Evolutionary conservation across 1,284 basidiomycete genomes (phyloP).

Genomic region (Anthracocystis walkeri): DNA sequence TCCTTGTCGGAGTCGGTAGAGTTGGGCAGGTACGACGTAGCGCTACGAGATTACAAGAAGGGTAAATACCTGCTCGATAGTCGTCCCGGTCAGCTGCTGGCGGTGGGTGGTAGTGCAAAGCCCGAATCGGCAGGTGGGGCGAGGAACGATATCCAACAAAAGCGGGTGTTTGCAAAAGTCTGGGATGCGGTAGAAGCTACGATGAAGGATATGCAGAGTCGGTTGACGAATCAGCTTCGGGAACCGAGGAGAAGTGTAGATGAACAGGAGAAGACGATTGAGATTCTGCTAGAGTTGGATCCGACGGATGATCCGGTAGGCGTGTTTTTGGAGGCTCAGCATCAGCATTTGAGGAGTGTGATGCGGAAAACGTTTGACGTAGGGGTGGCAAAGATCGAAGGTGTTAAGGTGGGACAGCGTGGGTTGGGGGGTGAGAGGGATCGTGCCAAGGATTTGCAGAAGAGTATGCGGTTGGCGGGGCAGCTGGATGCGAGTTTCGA

Average conservation of each 20-base stretch:
- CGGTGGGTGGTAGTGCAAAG: constrained; percentile 72
- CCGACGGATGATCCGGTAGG: constrained; percentile 77
- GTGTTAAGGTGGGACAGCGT: constrained; percentile 12
- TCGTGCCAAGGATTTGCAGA: constrained; percentile 69
- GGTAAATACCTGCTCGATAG: constrained; percentile 90
- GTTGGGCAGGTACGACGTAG: constrained; percentile 83
- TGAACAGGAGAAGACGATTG: constrained; percentile 96
- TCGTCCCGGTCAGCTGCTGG: constrained; percentile 82
- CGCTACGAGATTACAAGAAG: constrained; percentile 96
- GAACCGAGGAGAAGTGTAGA: constrained; percentile 84
- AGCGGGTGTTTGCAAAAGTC: constrained; percentile 92
- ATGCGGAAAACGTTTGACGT: constrained; percentile 79
- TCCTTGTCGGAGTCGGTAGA: constrained; percentile 89
- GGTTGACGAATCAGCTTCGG: constrained; percentile 81
- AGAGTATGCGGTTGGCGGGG: constrained; percentile 62
- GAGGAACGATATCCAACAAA: constrained; percentile 73
- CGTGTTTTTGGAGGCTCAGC: constrained; percentile 93
- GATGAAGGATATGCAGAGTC: constrained; percentile 88
- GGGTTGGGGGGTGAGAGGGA: constrained; percentile 74
- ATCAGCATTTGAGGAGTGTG: constrained; percentile 82
- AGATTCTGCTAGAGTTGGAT: constrained; percentile 73
- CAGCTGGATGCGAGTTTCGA: constrained; percentile 46
- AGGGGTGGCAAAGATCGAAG: constrained; percentile 37
- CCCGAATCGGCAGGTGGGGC: constrained; percentile 30
- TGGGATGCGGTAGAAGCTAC: constrained; percentile 95